Evolutionary conservation across 768 basidiomycete species (phyloP), one percentile per base, ranked within the genome.

Genomic region (Phylloporus sp.): DNA sequence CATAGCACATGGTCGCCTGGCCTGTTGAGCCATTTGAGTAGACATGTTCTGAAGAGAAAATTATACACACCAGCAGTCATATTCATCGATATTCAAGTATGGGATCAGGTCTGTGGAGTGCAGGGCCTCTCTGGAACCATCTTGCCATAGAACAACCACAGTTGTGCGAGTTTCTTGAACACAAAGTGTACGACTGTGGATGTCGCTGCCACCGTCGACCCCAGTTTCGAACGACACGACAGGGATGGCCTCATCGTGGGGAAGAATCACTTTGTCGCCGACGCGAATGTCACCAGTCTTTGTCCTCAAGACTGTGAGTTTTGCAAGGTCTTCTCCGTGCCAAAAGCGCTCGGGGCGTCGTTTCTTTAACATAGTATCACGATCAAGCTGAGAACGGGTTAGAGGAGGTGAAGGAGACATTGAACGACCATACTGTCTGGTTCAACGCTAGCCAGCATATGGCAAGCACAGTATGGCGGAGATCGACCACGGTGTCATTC

Each of bases 1-100:
- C 87, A 92, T 15, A 91, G 55, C 13, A 94, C 85, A 64, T 90
- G 82, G 59, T 97, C 91, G 15, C 93, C 93, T 6, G 93, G 93
- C 90, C 90, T 91, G 43, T 17, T 42, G 28, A 52, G 11, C 42
- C 42, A 41, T 47, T 23, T 58, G 48, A 56, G 46, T 21, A 31
- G 34, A 39, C 9, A 22, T 24, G 9, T 9, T 17, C 35, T 23
- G 17, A 36, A 8, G 38, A 47, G 9, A 4, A 35, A 41, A 10
- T 9, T 11, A 20, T 23, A 65, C 83, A 58, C 54, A 88, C 87
- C 88, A 93, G 64, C 84, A 90, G 62, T 91, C 93, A 62, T 88
- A 90, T 67, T 96, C 93, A 63, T 95, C 93, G 9, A 90, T 79
- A 50, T 90, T 90, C 42, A 86, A 63, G 61, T 94, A 86, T 4